phyloP scores from a whole-genome alignment of 345 rosid genomes.

The Anastatica hierochuntica region DNA sequence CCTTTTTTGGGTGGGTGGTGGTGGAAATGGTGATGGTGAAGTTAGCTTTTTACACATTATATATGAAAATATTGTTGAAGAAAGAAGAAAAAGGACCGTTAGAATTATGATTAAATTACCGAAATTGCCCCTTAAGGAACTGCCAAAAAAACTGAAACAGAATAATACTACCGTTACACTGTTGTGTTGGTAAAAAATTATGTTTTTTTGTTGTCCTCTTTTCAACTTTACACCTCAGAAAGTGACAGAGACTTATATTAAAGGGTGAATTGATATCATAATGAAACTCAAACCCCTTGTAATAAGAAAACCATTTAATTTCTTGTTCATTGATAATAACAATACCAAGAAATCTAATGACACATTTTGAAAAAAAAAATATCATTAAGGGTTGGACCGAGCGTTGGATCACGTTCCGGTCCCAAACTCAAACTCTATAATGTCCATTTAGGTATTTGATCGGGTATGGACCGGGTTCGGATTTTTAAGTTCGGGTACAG shows the following conservation, averaged over 20 bases:
- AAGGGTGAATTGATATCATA: too few relatives aligned
- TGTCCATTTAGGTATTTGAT: too few relatives aligned
- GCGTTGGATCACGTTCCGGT: too few relatives aligned
- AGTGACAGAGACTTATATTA: slow-evolving; percentile 2
- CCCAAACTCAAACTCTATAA: too few relatives aligned
- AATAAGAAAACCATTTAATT: too few relatives aligned
- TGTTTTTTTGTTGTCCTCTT: neutral
- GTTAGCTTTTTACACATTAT: neutral
- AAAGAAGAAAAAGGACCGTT: slow-evolving; percentile 16
- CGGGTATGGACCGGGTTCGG: too few relatives aligned
- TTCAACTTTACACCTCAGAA: slow-evolving; percentile 28
- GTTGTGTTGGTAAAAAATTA: slow-evolving; percentile 15
- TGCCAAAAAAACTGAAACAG: slow-evolving; percentile 29
- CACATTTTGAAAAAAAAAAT: too few relatives aligned
- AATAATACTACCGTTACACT: slow-evolving; percentile 32
- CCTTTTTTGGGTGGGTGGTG: slow-evolving; percentile 29
- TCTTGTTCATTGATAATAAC: too few relatives aligned
- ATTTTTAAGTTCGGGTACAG: too few relatives aligned
- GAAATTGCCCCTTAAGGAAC: slow-evolving; percentile 26
- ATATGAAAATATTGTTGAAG: neutral
- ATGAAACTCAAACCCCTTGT: too few relatives aligned
- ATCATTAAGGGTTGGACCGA: too few relatives aligned
- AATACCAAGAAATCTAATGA: too few relatives aligned
- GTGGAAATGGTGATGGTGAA: slow-evolving; percentile 16
- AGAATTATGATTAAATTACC: neutral